These are phyloP conservation scores for Otatea glauca DNA, from an alignment of 176 grass and related monocot species.

Conservation along the genomic window DNA sequence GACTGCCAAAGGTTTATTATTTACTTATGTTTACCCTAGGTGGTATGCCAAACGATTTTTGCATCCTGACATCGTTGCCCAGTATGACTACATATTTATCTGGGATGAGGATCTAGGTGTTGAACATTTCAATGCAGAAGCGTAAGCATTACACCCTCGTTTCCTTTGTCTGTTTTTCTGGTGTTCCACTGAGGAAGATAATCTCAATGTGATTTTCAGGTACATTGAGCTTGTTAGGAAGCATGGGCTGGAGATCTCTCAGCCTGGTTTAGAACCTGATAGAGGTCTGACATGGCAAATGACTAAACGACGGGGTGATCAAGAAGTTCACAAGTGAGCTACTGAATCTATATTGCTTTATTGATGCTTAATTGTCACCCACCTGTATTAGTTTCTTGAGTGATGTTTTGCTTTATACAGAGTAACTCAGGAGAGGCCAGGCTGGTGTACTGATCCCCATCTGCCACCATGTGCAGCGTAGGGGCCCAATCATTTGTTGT, in stretches of 20 bases:
- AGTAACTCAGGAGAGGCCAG: constrained; percentile 92
- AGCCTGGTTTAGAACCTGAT: constrained; percentile 92
- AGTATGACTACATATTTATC: constrained; percentile 10
- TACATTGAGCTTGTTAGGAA: constrained; percentile 97
- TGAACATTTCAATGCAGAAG: neutral
- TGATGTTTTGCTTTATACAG: constrained; percentile 51
- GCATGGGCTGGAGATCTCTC: constrained; percentile 95
- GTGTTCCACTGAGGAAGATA: constrained; percentile 20
- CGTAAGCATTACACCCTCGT: neutral
- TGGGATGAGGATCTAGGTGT: constrained; percentile 2
- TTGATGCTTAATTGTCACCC: neutral
- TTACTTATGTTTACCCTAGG: constrained; percentile 52
- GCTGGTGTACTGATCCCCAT: constrained; percentile 89
- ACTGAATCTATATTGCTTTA: constrained; percentile 11
- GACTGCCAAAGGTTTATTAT: neutral
- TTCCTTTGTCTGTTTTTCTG: constrained; percentile 18
- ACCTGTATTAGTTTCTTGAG: constrained; percentile 17
- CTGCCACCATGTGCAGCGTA: constrained; percentile 99
- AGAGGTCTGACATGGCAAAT: constrained; percentile 96
- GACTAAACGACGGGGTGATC: constrained; percentile 85
- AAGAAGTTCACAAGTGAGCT: constrained; percentile 90
- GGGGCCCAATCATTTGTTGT: constrained; percentile 18
- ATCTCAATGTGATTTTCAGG: constrained; percentile 47
- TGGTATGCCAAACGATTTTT: constrained; percentile 4
- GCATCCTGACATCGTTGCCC: neutral